Evolutionary conservation across 2,329 filamentous ascomycete species (phyloP), one percentile per base, ranked within the genome.

Genomic region (Penicillium sp.): DNA sequence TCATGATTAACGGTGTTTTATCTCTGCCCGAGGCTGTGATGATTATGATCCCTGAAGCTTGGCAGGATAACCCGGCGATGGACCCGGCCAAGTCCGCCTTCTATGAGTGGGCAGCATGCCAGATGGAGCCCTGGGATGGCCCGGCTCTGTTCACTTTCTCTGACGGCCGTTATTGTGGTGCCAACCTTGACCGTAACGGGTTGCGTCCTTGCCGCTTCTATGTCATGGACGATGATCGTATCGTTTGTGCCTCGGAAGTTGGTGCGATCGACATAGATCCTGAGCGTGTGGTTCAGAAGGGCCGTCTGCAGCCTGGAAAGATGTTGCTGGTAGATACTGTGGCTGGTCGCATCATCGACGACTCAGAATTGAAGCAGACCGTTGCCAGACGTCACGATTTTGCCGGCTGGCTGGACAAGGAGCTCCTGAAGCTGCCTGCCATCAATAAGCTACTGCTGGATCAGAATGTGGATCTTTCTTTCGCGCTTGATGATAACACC

Each of bases 91-190:
- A 98, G 80, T 90, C 93, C 57, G 93, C 93, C 51, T 98, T 97
- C 79, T 98, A 98, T 78, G 93, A 98, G 76, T 98, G 93, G 92
- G 93, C 93, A 69, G 93, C 92, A 64, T 98, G 93, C 76, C 90
- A 96, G 82, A 98, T 98, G 93, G 93, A 98, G 80, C 93, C 93
- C 16, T 98, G 93, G 93, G 93, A 98, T 77, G 93, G 93, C 19
- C 93, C 93, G 33, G 93, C 93, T 55, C 86, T 98, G 31, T 98
- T 98, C 82, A 97, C 93, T 7, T 98, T 98, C 77, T 91, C 93
- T 27, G 93, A 98, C 74, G 93, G 93, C 60, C 88, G 93, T 61
- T 98, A 95, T 82, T 98, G 93, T 70, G 93, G 93, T 84, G 93
- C 93, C 65, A 98, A 97, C 75, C 84, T 98, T 24, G 93, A 98